Base-by-base conservation (phyloP, 2,329 filamentous ascomycete species). In the Talaromyces marneffei region DNA sequence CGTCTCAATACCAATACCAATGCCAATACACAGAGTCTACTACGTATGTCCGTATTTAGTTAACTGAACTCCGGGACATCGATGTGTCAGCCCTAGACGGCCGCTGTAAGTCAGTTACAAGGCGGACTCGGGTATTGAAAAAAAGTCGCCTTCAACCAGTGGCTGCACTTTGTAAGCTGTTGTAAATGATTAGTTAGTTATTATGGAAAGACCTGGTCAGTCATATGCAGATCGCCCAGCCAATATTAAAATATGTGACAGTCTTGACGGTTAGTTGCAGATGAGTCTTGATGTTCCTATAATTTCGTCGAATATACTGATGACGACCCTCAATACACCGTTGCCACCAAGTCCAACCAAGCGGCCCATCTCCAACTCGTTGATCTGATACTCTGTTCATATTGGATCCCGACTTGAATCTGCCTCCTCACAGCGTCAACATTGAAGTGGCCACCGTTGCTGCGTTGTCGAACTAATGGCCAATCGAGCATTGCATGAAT, bases 401-500 rank as follows among this genome's bases (percentile, higher is more conserved):
- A 50, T 31, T 50, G 46, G 46, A 50, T 31, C 31, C 27, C 27
- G 25, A 31, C 9, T 2, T 20, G 27, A 50, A 50, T 50, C 27
- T 50, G 27, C 46, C 31, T 20, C 12, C 25, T 31, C 46, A 29
- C 44, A 31, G 27, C 16, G 27, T 50, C 27, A 7, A 18, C 5
- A 20, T n/a, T 8, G 14, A 27, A 16, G 54, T 42, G 35, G 40
- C 35, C 20, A 39, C 12, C 25, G 29, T 33, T 59, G 57, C 44
- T 52, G 42, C 40, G 57, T 59, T 59, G 57, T 59, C 57, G 31
- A 59, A 4, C 25, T n/a, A 8, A 25, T 16, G 20, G 44, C 57
- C 57, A 59, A 59, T 59, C 42, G 33, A 48, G 40, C 29, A 25
- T 18, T 25, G 29, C 40, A 58, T 48, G 20, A 58, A 35, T 23